Conservation (phyloP, 73 alveolate genomes). For the Paraurostyla sp. region DNA sequence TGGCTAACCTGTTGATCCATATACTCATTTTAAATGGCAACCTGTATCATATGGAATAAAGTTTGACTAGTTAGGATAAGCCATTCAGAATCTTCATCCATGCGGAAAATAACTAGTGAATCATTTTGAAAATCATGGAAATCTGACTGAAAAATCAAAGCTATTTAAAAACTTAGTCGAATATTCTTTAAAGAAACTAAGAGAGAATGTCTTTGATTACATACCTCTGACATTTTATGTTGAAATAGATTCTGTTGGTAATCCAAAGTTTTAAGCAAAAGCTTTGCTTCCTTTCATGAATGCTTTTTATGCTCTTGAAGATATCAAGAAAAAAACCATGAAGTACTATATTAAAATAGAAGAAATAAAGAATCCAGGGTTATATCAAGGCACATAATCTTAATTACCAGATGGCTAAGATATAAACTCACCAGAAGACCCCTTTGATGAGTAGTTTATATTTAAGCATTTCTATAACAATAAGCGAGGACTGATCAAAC, state of each 20-base stretch:
- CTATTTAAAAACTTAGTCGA: constrained; percentile 84
- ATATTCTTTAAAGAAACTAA: constrained; percentile 78
- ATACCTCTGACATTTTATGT: constrained; percentile 85
- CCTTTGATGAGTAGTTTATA: background rate
- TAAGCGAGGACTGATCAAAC: background rate
- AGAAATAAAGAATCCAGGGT: background rate
- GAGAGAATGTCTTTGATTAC: constrained; percentile 86
- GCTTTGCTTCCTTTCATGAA: constrained; percentile 30
- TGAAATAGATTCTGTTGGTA: constrained; percentile 65
- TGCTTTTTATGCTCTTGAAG: constrained; percentile 63
- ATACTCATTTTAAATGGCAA: constrained; percentile 85
- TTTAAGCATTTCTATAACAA: constrained; percentile 21
- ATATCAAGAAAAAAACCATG: constrained; percentile 25
- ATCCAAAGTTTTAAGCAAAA: constrained; percentile 49
- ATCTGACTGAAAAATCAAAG: constrained; percentile 88
- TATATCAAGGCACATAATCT: too few species aligned
- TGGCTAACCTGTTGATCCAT: constrained; percentile 14
- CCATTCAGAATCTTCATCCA: background rate
- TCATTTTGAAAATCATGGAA: constrained; percentile 97
- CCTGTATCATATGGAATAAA: constrained; percentile 81
- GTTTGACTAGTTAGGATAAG: constrained; percentile 73
- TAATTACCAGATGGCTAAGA: background rate
- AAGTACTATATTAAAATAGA: background rate
- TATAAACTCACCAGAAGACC: background rate
- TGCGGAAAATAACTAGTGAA: constrained; percentile 84